Evolutionary conservation across 2,329 filamentous ascomycete genomes (phyloP), one percentile per base, ranked within the genome.

Genomic region (Aspergillus hiratsukae): DNA sequence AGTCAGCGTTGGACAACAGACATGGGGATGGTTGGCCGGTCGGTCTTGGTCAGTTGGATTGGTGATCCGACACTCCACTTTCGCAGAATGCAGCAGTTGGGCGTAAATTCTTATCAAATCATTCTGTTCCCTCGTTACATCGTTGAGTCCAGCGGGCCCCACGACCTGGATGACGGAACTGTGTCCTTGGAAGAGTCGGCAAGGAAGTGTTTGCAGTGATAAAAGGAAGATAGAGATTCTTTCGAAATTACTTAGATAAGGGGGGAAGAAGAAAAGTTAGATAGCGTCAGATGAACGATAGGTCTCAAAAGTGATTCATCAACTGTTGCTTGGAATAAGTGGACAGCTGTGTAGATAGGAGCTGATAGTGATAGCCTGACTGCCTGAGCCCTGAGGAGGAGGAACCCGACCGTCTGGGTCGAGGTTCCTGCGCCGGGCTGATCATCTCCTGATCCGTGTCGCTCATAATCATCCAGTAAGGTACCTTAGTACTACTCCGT

Each of bases 391-490:
- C 21, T 14, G 51, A 53, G 17, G 23, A n/a, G 11, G 50, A 19
- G 19, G 31, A 62, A 64, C 63, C 66, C 66, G 66, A 68, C 58
- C 29, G 62, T 60, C 53, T 66, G 66, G 66, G 58, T 65, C 64
- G 56, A 66, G 58, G 66, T 67, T 66, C 63, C 66, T 67, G 65
- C 64, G 65, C 61, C 63, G 61, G 63, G 62, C 53, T 64, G 61
- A 62, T 65, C 64, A 43, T 48, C 58, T 58, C 57, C 59, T 57
- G 57, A 57, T 58, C 59, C 57, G 54, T 61, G 57, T 55, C 28
- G 55, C 57, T 53, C 41, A 25, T 46, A 37, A 37, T 37, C 31
- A 37, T 17, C 23, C 23, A 37, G 31, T 14, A 6, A 35, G 4
- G 10, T 31, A 31, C 23, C 23, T 3, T 23, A 23, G 14, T 17